Evolutionary conservation across 179 eudicot species (phyloP), one percentile per base, ranked within the genome.

Genomic region (Carnegiea gigantea): DNA sequence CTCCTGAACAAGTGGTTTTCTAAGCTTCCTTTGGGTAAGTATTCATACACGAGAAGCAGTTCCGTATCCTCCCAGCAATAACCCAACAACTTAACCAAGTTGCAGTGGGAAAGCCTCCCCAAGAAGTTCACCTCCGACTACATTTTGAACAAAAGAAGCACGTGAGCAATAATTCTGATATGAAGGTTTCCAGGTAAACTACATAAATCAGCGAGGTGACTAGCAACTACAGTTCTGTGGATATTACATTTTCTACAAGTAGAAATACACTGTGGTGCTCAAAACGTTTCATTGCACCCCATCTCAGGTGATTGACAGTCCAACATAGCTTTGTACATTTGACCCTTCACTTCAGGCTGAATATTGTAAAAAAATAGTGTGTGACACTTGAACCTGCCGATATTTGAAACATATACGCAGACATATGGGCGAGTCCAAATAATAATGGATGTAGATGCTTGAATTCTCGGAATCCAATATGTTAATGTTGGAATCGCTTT

Each of bases 71-170:
- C 93, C 90, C 91, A 91, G 70, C 97, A 92, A 77, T 92, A 92
- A 20, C 94, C 97, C 80, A 91, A 78, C 82, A 92, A 87, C 84
- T 84, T 92, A 44, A 94, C 97, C 76, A 94, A 84, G 81, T 92
- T 90, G 6, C 92, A 95, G 83, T 94, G 98, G 54, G 92, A 91
- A 51, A 92, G 92, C 78, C 91, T 89, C 79, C 95, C 98, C 81
- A 92, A 82, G 86, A 91, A 92, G 78, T 90, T 86, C 82, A 92
- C 93, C 88, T 94, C 97, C 8, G 97, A 87, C 98, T 94, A 88
- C 88, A 85, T 59, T n/a, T 72, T 73, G 6, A 83, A 48, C 18
- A 51, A 26, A 62, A 51, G 57, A 57, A 57, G 62, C 62, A 18
- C n/a, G 62, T 57, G 7, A 57, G 62, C 57, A 11, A 51, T 51